phyloP scores from a whole-genome alignment of 345 rosid species.

The Populus tremula region DNA sequence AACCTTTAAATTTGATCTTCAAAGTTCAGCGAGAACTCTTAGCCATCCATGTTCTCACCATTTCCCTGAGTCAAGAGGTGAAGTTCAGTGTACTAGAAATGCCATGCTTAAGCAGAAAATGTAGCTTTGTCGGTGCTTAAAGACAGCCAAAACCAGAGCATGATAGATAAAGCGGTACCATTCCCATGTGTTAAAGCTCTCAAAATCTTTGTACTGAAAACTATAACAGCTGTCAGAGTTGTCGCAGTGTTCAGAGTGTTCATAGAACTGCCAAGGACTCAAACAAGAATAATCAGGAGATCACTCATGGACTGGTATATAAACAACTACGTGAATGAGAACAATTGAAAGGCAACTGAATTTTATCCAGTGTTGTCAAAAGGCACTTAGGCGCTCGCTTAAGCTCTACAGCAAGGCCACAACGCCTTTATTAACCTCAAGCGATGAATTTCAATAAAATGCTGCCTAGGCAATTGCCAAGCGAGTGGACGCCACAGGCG shows the following conservation, averaged over 20 bases:
- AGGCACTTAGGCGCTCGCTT: too few species aligned
- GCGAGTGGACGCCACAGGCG: too few species aligned
- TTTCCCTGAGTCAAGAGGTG: conserved; percentile 17
- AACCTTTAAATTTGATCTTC: neutral
- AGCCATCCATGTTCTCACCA: conserved; percentile 7
- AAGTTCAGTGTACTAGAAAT: neutral
- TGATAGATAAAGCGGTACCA: conserved; percentile 5
- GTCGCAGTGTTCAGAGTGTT: conserved; percentile 4
- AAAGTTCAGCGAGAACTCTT: neutral
- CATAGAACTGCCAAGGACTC: conserved; percentile 18
- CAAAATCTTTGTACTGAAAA: neutral
- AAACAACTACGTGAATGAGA: neutral
- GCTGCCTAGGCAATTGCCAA: too few species aligned
- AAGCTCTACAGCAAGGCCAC: too few species aligned
- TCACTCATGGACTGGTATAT: neutral
- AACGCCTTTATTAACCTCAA: too few species aligned
- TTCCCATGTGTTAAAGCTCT: conserved; percentile 22
- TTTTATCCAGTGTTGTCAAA: too few species aligned
- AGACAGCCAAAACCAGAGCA: neutral
- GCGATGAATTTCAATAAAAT: too few species aligned
- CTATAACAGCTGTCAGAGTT: neutral
- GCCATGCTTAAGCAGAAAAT: neutral
- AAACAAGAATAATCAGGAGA: conserved; percentile 1
- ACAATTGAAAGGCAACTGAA: neutral
- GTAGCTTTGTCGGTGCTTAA: neutral